Percentiles rank a stretch among this genome's conserved stretches.
phyloP scores from a whole-genome alignment of 2,329 filamentous ascomycete genomes.

The Diaporthe sp. region DNA sequence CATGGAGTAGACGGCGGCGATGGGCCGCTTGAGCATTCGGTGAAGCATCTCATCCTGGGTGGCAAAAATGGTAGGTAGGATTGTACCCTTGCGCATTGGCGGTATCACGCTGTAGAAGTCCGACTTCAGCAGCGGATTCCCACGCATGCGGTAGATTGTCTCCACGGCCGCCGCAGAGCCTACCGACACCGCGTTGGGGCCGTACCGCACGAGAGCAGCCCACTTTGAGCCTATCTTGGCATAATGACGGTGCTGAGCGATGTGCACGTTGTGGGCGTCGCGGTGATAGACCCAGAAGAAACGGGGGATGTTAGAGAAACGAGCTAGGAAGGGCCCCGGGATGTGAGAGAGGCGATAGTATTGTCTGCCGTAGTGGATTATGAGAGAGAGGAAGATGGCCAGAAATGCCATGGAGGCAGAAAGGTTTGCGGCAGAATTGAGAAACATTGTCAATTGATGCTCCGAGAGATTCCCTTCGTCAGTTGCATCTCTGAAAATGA shows the following conservation, averaged over 20 bases:
- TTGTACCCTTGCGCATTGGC: not conserved
- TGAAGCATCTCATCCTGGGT: conserved; percentile 32
- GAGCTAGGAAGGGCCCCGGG: not conserved
- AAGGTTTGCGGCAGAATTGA: not conserved
- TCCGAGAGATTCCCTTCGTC: not conserved
- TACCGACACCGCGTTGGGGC: not conserved
- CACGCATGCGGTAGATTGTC: not conserved
- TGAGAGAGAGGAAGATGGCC: not conserved
- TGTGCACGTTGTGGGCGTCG: not conserved
- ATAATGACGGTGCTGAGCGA: conserved; percentile 3
- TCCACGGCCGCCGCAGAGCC: not conserved
- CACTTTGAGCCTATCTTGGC: not conserved
- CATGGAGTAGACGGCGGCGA: conserved; percentile 23
- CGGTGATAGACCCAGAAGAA: conserved; percentile 1
- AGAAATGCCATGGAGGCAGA: not conserved
- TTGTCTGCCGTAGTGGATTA: not conserved
- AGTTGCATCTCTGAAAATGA: not conserved
- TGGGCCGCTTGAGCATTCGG: conserved; percentile 19
- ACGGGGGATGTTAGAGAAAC: conserved; percentile 4
- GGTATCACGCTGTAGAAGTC: conserved; percentile 17
- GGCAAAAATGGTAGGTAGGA: conserved; percentile 13
- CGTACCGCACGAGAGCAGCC: conserved; percentile 1
- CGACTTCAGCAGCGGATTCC: conserved; percentile 1
- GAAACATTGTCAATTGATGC: not conserved
- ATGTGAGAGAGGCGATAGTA: conserved; percentile 1